Conservation (phyloP, 768 basidiomycete species). For the Gymnopilus junonius region DNA sequence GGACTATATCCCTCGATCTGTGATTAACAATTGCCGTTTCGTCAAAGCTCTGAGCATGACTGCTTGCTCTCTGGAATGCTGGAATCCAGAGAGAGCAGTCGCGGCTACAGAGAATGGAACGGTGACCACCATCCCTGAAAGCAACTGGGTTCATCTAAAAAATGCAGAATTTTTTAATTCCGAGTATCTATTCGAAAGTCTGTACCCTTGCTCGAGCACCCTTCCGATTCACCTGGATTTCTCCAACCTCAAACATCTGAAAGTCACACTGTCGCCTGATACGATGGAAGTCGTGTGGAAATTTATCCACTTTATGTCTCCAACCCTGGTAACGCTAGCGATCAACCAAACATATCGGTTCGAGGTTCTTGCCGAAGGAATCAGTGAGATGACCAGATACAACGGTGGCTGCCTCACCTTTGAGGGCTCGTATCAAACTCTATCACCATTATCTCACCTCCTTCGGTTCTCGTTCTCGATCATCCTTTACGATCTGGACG, state of each 20-base stretch:
- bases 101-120: background rate
- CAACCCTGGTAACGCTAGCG: background rate
- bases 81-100: background rate
- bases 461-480: background rate
- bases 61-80: background rate
- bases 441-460: background rate
- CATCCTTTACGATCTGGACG: too few species aligned
- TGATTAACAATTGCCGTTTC: background rate
- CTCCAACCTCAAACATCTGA: background rate
- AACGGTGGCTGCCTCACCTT: background rate
- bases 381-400: background rate
- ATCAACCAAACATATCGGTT: background rate
- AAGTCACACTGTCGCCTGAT: background rate
- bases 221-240: background rate
- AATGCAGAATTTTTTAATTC: background rate
- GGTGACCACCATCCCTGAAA: too few species aligned
- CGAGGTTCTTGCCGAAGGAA: too few species aligned
- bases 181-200: background rate
- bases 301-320: background rate
- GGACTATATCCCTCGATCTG: background rate
- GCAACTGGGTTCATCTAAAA: background rate
- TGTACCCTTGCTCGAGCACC: background rate
- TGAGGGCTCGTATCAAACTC: background rate
- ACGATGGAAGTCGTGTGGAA: background rate
- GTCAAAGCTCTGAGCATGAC: background rate